A percentile compares a stretch with the other conserved stretches of the same genome.
These are phyloP conservation scores for Podospora bellae-mahoneyi DNA, from an alignment of 495 filamentous ascomycete species.

Conservation along the genomic window DNA sequence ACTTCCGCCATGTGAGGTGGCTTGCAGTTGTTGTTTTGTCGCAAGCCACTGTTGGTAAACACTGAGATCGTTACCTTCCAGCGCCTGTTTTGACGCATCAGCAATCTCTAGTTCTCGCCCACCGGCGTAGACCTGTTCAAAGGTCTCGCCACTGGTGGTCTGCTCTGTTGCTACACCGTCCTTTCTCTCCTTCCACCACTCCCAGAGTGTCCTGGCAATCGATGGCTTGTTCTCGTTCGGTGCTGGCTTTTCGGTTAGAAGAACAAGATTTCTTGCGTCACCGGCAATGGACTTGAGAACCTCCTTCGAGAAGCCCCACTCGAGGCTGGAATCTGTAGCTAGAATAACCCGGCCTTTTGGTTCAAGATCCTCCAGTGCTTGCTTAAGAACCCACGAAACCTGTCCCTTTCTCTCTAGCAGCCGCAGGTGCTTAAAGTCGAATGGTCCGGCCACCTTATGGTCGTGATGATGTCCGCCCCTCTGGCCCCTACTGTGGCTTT, in stretches of 20 bases:
- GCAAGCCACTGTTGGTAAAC: constrained; percentile 90
- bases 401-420: constrained; percentile 73
- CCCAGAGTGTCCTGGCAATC: constrained; percentile 62
- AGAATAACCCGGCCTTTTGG: constrained; percentile 71
- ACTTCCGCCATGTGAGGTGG: constrained; percentile 64
- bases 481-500: constrained; percentile 37
- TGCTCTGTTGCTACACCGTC: constrained; percentile 61
- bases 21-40: constrained; percentile 72
- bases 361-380: constrained; percentile 36
- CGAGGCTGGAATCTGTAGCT: constrained; percentile 82
- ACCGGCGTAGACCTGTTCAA: constrained; percentile 62
- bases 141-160: constrained; percentile 53
- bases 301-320: constrained; percentile 95
- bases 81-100: constrained; percentile 56
- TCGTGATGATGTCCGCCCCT: constrained; percentile 38
- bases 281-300: constrained; percentile 68
- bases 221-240: constrained; percentile 37
- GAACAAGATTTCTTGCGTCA: constrained; percentile 73
- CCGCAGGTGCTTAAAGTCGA: constrained; percentile 83
- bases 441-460: constrained; percentile 62
- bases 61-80: constrained; percentile 69
- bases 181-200: constrained; percentile 66
- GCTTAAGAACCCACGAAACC: constrained; percentile 58
- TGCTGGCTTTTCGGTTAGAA: constrained; percentile 70
- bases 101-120: constrained; percentile 59